phyloP scores from a whole-genome alignment of 2,329 filamentous ascomycete genomes.

The Colletotrichum gloeosporioides region DNA sequence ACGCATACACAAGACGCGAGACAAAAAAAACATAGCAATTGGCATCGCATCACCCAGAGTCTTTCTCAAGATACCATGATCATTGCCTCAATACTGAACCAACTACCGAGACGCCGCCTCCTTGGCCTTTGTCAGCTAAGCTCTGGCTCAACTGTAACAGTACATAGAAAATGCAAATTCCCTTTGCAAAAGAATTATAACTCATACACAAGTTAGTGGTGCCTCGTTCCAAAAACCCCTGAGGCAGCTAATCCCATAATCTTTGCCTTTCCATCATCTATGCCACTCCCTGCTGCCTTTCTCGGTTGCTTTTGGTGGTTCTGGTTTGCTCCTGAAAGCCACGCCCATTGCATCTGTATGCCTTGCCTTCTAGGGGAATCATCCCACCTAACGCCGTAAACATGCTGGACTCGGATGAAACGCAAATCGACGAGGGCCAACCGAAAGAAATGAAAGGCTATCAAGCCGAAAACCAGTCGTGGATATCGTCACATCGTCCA shows the following conservation, averaged over 20 bases:
- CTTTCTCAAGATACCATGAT: slow-evolving; percentile 3
- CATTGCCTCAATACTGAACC: slow-evolving; percentile 8
- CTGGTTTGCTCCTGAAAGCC: slow-evolving; percentile 12
- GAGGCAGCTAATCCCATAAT: background rate
- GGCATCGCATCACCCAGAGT: background rate
- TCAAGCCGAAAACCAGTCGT: slow-evolving; percentile 16
- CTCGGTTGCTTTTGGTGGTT: slow-evolving; percentile 10
- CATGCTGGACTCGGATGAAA: slow-evolving; percentile 16
- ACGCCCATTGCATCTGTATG: background rate
- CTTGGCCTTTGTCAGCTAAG: slow-evolving; percentile 1
- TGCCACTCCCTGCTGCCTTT: slow-evolving; percentile 1
- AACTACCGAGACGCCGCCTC: slow-evolving; percentile 12
- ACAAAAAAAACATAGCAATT: background rate
- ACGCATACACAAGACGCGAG: too few species aligned
- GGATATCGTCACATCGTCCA: slow-evolving; percentile 24
- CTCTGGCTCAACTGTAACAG: slow-evolving; percentile 19
- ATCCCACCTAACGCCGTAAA: slow-evolving; percentile 21
- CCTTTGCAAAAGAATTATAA: slow-evolving; percentile 22
- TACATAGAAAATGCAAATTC: slow-evolving; percentile 24
- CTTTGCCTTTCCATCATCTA: slow-evolving; percentile 9
- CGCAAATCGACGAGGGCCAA: slow-evolving; percentile 2
- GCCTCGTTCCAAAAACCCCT: slow-evolving; percentile 2
- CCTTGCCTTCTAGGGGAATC: slow-evolving; percentile 10
- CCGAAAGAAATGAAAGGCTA: slow-evolving; percentile 12
- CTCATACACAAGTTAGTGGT: slow-evolving; percentile 18